Evolutionary conservation across 345 rosid species (phyloP), one percentile per base, ranked within the genome.

Genomic region (Syzygium aromaticum): DNA sequence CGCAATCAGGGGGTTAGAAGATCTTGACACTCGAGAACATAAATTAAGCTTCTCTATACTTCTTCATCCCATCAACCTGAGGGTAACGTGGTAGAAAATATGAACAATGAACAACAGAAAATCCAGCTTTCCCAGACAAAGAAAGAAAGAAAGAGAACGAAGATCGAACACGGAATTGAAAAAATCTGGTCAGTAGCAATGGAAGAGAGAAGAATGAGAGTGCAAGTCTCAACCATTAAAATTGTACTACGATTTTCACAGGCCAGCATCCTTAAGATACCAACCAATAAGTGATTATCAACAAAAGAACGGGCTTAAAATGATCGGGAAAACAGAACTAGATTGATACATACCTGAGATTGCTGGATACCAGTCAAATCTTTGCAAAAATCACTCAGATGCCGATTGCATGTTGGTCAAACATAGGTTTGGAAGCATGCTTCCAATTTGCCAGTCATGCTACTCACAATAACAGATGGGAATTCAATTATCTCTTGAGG

Each of bases 401-500:
- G 89, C 86, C 85, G 92, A 89, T 91, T 92, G 91, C 90, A 92
- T 38, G 91, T 89, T 56, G 93, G 93, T n/a, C 93, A 89, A 77
- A 92, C 91, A 88, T 92, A 92, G 59, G 92, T 92, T 87, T 92
- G 93, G 87, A 92, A 92, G 84, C 91, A 92, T 3, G 92, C 93
- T 89, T 89, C 93, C 40, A 91, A 87, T 82, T 91, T 90, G 43
- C 92, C 92, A 57, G 92, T 92, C 73, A 86, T 85, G 89, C 92
- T 89, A 86, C 91, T 92, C 87, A 92, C 93, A 46, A 92, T 89
- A 85, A 92, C 93, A 84, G 92, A 90, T 46, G 93, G 93, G 88
- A 92, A 92, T 90, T 92, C 93, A 15, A 92, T 92, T 51, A 92
- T 92, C 90, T 92, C 93, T 64, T 92, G 93, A 23, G 93, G 93